Evolutionary conservation across 164 flowering plant species (phyloP).

Genomic region (Magnolia sinica): DNA sequence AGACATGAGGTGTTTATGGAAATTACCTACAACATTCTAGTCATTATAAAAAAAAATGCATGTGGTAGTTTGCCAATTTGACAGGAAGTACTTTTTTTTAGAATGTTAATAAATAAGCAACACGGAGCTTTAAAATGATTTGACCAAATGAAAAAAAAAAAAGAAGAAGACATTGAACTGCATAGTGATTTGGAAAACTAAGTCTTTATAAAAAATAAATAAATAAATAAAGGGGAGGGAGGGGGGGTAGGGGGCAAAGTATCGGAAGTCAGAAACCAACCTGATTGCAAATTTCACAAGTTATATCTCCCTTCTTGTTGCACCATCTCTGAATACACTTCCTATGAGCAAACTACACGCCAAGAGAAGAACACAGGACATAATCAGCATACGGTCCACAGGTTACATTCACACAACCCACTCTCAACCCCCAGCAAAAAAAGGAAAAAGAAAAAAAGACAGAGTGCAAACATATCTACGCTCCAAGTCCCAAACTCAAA

Average conservation of each 20-base stretch:
- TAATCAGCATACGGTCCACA: no score
- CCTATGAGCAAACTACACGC: constrained; percentile 68
- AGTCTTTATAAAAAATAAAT: background rate
- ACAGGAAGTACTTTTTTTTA: background rate
- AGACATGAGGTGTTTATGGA: background rate
- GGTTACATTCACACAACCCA: no score
- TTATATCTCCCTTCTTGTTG: constrained; percentile 63
- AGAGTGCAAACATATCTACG: background rate
- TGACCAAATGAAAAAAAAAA: background rate
- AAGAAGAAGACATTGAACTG: background rate
- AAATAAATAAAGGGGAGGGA: background rate
- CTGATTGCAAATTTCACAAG: constrained; percentile 74
- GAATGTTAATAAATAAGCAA: background rate
- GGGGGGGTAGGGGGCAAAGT: background rate
- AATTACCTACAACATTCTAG: background rate
- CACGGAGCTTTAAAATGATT: background rate
- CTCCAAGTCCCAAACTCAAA: background rate
- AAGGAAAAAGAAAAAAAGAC: background rate
- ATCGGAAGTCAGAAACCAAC: constrained; percentile 23
- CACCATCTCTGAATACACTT: constrained; percentile 79
- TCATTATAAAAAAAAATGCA: background rate
- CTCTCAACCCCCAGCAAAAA: background rate
- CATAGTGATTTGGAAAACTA: background rate
- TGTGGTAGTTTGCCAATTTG: background rate
- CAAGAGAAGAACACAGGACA: background rate